Percentiles rank a stretch among this genome's conserved stretches.
Evolutionary conservation across 1,139 yeast species (phyloP).

Genomic region (Yamadazyma kanchanaburiensis): DNA sequence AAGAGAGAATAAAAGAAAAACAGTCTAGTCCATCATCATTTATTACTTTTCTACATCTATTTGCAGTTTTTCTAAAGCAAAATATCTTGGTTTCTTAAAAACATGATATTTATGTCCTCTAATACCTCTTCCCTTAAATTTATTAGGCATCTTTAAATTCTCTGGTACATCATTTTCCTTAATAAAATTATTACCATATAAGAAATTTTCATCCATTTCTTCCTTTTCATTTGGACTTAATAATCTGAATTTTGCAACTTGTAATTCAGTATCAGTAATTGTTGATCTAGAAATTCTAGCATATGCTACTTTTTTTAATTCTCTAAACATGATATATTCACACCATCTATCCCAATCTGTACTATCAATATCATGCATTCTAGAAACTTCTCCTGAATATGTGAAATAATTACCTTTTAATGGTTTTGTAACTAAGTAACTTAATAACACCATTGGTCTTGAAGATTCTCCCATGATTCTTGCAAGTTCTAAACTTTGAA

Average conservation of each 20-base stretch:
- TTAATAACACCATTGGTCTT: constrained; percentile 77
- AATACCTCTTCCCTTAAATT: constrained; percentile 89
- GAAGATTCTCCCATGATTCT: constrained; percentile 76
- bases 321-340: constrained; percentile 87
- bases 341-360: constrained; percentile 99
- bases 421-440: constrained; percentile 88
- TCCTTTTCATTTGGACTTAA: constrained; percentile 42
- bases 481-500: constrained; percentile 76
- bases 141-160: constrained; percentile 73
- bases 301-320: constrained; percentile 83
- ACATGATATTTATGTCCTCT: constrained; percentile 94
- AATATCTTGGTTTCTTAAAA: constrained; percentile 86
- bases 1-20: not conserved
- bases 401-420: constrained; percentile 86
- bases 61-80: constrained; percentile 23
- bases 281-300: constrained; percentile 93
- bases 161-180: constrained; percentile 56
- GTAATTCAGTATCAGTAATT: constrained; percentile 94
- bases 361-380: constrained; percentile 92
- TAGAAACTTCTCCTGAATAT: constrained; percentile 76
- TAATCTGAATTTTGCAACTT: constrained; percentile 85
- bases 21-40: too few relatives aligned
- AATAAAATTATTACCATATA: constrained; percentile 55
- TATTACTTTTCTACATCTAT: not conserved
- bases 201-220: constrained; percentile 36